Base-by-base conservation (phyloP, 306 rosid species). In the Prinsepia uniflora region DNA sequence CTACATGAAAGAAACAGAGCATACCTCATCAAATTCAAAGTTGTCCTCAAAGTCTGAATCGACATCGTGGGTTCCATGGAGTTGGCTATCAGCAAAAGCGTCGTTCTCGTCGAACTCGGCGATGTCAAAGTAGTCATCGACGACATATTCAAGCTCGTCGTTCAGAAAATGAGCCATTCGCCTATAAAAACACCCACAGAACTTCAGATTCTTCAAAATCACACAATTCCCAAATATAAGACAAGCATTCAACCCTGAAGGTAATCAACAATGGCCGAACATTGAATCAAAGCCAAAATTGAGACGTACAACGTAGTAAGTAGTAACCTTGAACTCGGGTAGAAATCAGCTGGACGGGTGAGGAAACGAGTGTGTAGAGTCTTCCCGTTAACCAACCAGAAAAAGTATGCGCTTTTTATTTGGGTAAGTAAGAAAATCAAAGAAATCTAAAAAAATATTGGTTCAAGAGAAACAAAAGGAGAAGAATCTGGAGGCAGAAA, bases 11-110 rank as follows among this genome's bases (percentile, higher is more conserved):
- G 17, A 18, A 20, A 22, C 43, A 15, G 34, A 8, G 55, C 55
- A 19, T 8, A 89, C 96, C 73, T 62, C 15, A 48, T 74, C 87
- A 12, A 92, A 81, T 14, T 87, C 54, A 55, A 46, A 80, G 19
- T 87, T 87, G 24, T 89, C 94, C 47, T 89, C 95, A 4, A 77
- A 77, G 45, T 89, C 96, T 6, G 96, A 92, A 82, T 80, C 81
- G 0, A 56, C 53, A 12, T 22, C 36, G 12, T 74, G 73, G 20
- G 22, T 17, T 34, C 71, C 10, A 36, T 75, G 63, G 47, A 56
- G 53, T 11, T 72, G 81, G 39, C 75, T 39, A 10, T 77, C 81
- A 70, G 77, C 40, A 74, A 75, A 69, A 71, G 62, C 13, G 6
- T 72, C 70, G 10, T 66, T 78, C 56, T 74, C 84, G 15, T 85